Evolutionary conservation across 305 asterid genomes (phyloP).

Genomic region (Fraxinus latifolia): DNA sequence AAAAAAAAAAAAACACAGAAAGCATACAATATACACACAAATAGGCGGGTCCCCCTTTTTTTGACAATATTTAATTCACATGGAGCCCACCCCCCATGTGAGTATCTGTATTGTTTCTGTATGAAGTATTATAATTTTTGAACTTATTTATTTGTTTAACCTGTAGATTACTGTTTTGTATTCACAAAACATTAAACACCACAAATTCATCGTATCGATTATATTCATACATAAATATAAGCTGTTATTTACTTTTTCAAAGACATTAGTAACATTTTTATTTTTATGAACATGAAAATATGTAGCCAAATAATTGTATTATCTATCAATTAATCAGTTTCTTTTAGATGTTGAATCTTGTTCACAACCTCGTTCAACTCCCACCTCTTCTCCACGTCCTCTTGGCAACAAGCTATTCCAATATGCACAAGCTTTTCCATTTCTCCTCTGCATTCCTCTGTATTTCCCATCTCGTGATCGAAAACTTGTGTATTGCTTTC

Average conservation of each 20-base stretch:
- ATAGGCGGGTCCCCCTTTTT: too few species aligned
- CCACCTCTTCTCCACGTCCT: slow-evolving; percentile 65
- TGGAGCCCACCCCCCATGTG: too few species aligned
- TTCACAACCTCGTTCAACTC: slow-evolving; percentile 55
- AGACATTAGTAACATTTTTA: neutral
- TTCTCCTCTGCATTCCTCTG: slow-evolving; percentile 28
- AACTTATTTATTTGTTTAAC: neutral
- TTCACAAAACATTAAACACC: neutral
- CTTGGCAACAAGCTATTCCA: slow-evolving; percentile 65
- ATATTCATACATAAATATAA: neutral
- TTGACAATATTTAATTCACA: too few species aligned
- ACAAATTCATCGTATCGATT: neutral
- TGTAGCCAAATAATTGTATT: neutral
- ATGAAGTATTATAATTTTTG: neutral
- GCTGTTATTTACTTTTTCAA: neutral
- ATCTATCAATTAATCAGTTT: slow-evolving; percentile 9
- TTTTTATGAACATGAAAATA: neutral
- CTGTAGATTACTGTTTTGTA: neutral
- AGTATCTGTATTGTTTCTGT: too few species aligned
- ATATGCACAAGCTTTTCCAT: slow-evolving; percentile 64
- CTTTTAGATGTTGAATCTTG: slow-evolving; percentile 41
- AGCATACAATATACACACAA: too few species aligned
- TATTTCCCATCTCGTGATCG: slow-evolving; percentile 49
- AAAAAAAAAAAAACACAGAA: too few species aligned
- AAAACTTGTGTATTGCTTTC: slow-evolving; percentile 27